Evolutionary conservation across 495 filamentous ascomycete species (phyloP).

Genomic region (Evansstolkia leycettana): DNA sequence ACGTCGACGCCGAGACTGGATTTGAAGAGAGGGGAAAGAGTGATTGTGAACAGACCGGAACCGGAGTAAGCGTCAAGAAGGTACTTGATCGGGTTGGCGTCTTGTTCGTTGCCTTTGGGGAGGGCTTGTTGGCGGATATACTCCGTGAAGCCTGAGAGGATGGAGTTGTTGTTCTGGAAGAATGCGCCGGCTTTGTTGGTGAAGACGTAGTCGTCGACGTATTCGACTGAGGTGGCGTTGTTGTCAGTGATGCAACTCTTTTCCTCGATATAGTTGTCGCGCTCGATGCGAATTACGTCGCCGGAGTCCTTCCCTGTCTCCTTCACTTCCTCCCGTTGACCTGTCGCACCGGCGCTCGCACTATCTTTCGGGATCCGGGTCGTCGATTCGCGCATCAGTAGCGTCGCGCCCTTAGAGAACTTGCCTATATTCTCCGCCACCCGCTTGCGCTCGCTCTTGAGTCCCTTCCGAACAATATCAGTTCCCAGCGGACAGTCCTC

Average conservation of each 20-base stretch:
- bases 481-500: conserved; percentile 97
- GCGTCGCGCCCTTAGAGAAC: conserved; percentile 73
- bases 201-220: conserved; percentile 76
- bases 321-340: conserved; percentile 5
- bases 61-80: conserved; percentile 97
- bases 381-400: conserved; percentile 81
- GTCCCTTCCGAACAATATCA: conserved; percentile 62
- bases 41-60: conserved; percentile 92
- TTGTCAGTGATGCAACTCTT: conserved; percentile 80
- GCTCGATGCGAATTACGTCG: conserved; percentile 22
- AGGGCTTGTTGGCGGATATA: conserved; percentile 81
- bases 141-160: conserved; percentile 77
- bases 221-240: conserved; percentile 72
- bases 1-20: conserved; percentile 60
- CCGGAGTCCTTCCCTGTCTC: conserved; percentile 17
- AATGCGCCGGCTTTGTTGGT: conserved; percentile 83
- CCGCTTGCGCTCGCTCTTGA: conserved; percentile 59
- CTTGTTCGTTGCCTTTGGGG: conserved; percentile 16
- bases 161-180: conserved; percentile 99
- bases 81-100: conserved; percentile 50
- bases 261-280: conserved; percentile 47
- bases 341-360: conserved; percentile 4
- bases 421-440: conserved; percentile 55
- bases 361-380: conserved; percentile 46
- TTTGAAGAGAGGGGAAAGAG: conserved; percentile 70